Percentiles rank a stretch among this genome's conserved stretches.
Conservation (phyloP, 2,329 filamentous ascomycete genomes). For the Fusarium beomiforme region DNA sequence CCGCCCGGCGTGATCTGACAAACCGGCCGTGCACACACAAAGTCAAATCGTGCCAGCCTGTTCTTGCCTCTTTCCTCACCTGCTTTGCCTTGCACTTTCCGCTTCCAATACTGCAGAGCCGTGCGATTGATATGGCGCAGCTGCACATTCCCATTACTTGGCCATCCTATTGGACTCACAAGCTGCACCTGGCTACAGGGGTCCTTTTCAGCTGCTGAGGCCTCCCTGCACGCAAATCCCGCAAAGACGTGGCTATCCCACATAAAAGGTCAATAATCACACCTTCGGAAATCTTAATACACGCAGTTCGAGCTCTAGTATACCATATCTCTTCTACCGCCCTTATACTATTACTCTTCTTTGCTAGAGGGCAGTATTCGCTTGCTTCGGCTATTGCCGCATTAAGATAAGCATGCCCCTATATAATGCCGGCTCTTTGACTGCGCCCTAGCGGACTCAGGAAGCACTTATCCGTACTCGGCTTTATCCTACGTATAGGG, state of each 20-base stretch:
- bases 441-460: neutral
- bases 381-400: neutral
- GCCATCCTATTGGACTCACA: too few relatives aligned
- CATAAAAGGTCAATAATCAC: too few relatives aligned
- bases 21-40: too few relatives aligned
- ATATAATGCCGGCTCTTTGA: neutral
- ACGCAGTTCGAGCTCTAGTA: too few relatives aligned
- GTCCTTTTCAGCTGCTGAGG: constrained; percentile 1
- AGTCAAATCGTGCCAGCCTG: too few relatives aligned
- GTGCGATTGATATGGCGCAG: neutral
- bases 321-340: too few relatives aligned
- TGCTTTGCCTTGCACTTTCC: neutral
- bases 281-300: too few relatives aligned
- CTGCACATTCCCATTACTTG: neutral
- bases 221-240: neutral
- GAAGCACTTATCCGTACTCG: neutral
- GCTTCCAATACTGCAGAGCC: neutral
- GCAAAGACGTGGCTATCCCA: neutral
- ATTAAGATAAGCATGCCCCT: neutral
- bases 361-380: too few relatives aligned
- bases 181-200: too few relatives aligned
- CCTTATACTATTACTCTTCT: too few relatives aligned
- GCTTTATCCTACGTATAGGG: neutral
- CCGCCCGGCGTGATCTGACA: too few relatives aligned
- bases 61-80: too few relatives aligned